Base-by-base conservation (phyloP, 805 yeast genomes). In the Brettanomyces nanus region DNA sequence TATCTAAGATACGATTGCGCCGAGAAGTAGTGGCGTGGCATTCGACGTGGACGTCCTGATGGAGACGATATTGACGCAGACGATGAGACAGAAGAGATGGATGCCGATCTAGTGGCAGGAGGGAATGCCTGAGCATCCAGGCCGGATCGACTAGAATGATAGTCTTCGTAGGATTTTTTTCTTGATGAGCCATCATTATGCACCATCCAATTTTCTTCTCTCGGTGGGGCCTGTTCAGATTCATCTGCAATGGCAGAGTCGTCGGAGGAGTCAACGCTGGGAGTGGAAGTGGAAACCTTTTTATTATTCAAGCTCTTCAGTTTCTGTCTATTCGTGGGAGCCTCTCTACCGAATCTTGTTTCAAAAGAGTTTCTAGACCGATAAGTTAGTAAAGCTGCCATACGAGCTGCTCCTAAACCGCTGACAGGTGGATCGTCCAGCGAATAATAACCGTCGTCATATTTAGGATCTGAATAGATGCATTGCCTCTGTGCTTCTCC, bases 401-500 rank as follows among this genome's bases (percentile, higher is more conserved):
- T 92, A 60, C 98, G 75, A 0, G 98, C 98, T 5, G 98, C 98
- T 19, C 95, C 83, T 18, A 92, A 63, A 0, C 98, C 98, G 7
- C 79, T 71, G 19, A 66, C 66, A 3, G 98, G 98, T 4, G 87
- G 94, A 39, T 80, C 85, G n/a, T 73, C 71, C 23, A 73, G 64
- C 10, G 77, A 63, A 55, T 85, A 90, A 60, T 85, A 87, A 1
- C 98, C 98, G 53, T 89, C 96, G 39, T 74, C 69, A 58, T 87
- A 92, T 54, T 83, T 82, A 7, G 97, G 97, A 57, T 92, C 98
- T 10, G 95, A 81, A 61, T 89, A 92, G 21, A 92, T 86, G 45
- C 95, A 79, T 58, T 92, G 98, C 50, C 98, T 73, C 62, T 92
- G 98, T 2, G 98, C 95, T 56, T 92, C 98, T 38, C 95, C 90